Evolutionary conservation across 768 basidiomycete species (phyloP).

Genomic region (Mycena epipterygia): DNA sequence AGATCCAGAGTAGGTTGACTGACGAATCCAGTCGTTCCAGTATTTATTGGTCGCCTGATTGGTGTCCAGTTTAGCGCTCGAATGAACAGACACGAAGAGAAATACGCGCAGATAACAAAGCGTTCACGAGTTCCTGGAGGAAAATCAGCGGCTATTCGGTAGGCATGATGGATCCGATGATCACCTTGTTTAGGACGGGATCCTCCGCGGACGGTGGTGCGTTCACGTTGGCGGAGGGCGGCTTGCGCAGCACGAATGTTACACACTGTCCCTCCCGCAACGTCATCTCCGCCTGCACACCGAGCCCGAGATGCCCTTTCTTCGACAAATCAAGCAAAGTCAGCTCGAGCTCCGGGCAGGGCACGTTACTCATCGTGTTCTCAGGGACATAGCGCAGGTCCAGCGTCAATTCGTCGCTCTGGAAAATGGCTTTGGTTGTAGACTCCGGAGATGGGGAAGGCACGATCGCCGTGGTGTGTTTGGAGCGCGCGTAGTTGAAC

Average conservation of each 20-base stretch:
- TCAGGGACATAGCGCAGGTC: slow-evolving; percentile 86
- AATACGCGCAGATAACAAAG: slow-evolving; percentile 67
- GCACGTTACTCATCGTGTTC: slow-evolving; percentile 59
- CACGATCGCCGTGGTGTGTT: slow-evolving; percentile 75
- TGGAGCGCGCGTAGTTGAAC: slow-evolving; percentile 91
- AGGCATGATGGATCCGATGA: background rate
- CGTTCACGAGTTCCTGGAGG: slow-evolving; percentile 67
- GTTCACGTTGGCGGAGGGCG: slow-evolving; percentile 52
- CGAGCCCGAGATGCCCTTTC: slow-evolving; percentile 83
- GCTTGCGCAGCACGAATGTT: slow-evolving; percentile 88
- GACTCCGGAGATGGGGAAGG: slow-evolving; percentile 46
- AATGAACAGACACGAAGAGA: background rate
- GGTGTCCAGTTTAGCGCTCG: background rate
- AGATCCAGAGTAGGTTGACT: slow-evolving; percentile 89
- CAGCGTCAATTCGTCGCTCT: slow-evolving; percentile 67
- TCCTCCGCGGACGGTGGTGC: slow-evolving; percentile 69
- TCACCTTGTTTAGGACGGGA: slow-evolving; percentile 77
- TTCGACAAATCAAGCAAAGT: slow-evolving; percentile 72
- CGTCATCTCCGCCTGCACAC: slow-evolving; percentile 68
- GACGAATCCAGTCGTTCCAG: slow-evolving; percentile 93
- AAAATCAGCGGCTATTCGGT: background rate
- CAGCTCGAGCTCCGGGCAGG: slow-evolving; percentile 67
- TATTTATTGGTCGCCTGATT: slow-evolving; percentile 77
- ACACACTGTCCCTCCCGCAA: slow-evolving; percentile 90
- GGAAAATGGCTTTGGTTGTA: slow-evolving; percentile 70